These are phyloP conservation scores for Meyerozyma athensensis DNA, from an alignment of 1,139 yeast species.

Conservation along the genomic window DNA sequence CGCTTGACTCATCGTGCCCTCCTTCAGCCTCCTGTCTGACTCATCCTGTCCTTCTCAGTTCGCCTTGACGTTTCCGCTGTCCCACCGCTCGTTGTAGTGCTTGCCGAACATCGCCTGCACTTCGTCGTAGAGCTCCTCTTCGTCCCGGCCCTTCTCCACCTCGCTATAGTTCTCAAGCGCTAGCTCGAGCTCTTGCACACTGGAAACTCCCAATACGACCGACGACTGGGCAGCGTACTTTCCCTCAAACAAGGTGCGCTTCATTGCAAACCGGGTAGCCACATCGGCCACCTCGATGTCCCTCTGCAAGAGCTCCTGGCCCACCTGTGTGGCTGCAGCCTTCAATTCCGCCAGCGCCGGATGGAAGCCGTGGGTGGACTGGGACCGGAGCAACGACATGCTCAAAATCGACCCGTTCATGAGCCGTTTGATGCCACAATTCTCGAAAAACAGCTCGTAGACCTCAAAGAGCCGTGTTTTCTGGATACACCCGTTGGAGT, in stretches of 20 bases:
- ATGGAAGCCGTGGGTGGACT: constrained; percentile 69
- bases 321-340: constrained; percentile 49
- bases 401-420: constrained; percentile 82
- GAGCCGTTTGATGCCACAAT: constrained; percentile 53
- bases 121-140: constrained; percentile 36
- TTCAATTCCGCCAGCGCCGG: constrained; percentile 69
- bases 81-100: constrained; percentile 68
- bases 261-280: constrained; percentile 71
- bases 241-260: constrained; percentile 26
- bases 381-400: constrained; percentile 77
- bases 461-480: constrained; percentile 54
- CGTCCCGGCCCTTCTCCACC: constrained; percentile 37
- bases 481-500: constrained; percentile 80
- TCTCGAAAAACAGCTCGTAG: constrained; percentile 43
- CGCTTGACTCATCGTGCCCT: neutral
- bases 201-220: constrained; percentile 73
- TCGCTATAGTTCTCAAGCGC: constrained; percentile 59
- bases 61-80: constrained; percentile 41
- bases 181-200: constrained; percentile 51
- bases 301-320: constrained; percentile 36
- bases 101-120: constrained; percentile 49
- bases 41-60: neutral
- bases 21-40: too few species aligned
- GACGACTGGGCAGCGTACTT: constrained; percentile 32
- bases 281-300: constrained; percentile 68